Base-by-base conservation (phyloP, 768 basidiomycete genomes). In the Hygrophorus russula region DNA sequence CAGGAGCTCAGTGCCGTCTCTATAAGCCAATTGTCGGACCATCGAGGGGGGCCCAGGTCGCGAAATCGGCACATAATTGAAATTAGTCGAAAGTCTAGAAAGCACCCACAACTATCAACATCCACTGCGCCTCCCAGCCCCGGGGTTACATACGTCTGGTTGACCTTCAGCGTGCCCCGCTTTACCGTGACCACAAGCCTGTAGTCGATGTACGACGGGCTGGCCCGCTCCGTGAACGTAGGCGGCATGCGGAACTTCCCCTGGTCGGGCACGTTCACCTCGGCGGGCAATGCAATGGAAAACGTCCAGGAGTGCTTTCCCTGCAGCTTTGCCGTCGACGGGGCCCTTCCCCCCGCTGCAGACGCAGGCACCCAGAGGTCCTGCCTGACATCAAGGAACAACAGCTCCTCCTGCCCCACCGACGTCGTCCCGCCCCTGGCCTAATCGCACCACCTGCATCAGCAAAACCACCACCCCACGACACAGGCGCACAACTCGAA, bases 171-270 rank as follows among this genome's bases (percentile, higher is more conserved):
- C 13, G 65, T 56, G 1, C 69, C 64, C 15, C 74, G 68, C 51
- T 66, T 70, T 27, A 78, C 55, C 1, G 66, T 77, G 18, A 73
- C 70, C 11, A 66, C 54, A 6, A 77, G 51, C 50, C 64, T 68
- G 54, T 79, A 80, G 45, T 78, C 76, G 41, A 79, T 63, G 48
- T 75, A 77, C 12, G 65, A 72, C 1, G 70, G 68, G 36, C 73
- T 72, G 1, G 69, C 73, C 19, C 71, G 62, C 54, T 79, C 76
- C 1, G 72, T 68, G 48, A 76, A 78, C 30, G 60, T 71, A 5
- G 74, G 71, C 1, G 77, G 76, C 11, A 76, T 61, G 3, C 58
- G 59, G 39, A 70, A 73, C 29, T 56, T 60, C 43, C 61, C 67
- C 2, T 52, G 47, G 19, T 68, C 63, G 24, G 63, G 51, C 18